Evolutionary conservation across 148 eudicot genomes (phyloP), one percentile per base, ranked within the genome.

Genomic region (Rhododendron griersonianum): DNA sequence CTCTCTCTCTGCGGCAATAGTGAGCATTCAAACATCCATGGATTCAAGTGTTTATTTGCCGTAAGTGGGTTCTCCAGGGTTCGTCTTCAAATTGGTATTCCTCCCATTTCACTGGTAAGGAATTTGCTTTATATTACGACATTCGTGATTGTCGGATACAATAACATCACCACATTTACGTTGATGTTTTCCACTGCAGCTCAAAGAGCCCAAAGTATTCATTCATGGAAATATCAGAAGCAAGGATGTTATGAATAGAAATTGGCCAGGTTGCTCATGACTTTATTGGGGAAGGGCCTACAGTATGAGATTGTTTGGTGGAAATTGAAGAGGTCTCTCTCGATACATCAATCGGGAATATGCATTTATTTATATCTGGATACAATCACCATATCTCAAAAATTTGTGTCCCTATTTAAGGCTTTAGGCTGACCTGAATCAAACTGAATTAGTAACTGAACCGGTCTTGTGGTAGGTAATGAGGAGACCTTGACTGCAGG

Each of bases 41-140:
- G 98, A 81, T 96, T 89, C 84, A 87, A 86, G 84, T 96, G 98
- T 89, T 88, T 96, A 84, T 94, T 96, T 80, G 81, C 79, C 18
- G 83, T 83, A 67, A 89, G 90, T 65, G 99, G 95, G 30, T 96
- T 93, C 86, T 93, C 98, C 11, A 85, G 92, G 87, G 84, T 87
- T 88, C 91, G 48, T 30, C 90, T 86, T 84, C 87, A 41, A 53
- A 88, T 80, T 85, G 92, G 95, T 47, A 57, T 92, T 86, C 98
- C 93, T 84, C 96, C 95, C n/a, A 77, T 95, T 87, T 85, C 88
- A 75, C 81, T 95, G 96, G 98, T 93, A 89, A 87, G 93, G 11
- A 75, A 51, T 78, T 75, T 16, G 67, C 82, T 39, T 21, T 59
- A 7, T 76, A 19, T 30, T 39, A 61, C 4, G 13, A 39, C 16